These are phyloP conservation scores for Lentithecium fluviatile DNA, from an alignment of 495 filamentous ascomycete genomes.

Conservation along the genomic window DNA sequence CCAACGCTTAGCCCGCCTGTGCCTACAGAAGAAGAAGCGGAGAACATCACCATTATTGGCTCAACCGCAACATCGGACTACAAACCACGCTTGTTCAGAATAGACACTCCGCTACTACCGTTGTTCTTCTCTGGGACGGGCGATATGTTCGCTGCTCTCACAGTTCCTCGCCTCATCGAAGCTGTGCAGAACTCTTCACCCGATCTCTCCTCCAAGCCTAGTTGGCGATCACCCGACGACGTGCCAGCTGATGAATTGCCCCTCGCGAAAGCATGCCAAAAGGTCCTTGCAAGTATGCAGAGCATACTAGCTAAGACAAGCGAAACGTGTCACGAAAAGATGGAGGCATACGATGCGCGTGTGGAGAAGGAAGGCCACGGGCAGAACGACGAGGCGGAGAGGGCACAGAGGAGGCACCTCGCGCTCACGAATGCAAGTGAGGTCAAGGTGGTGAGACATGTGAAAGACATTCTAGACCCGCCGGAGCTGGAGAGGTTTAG, in stretches of 20 bases:
- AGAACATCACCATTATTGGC: slow-evolving; percentile 71
- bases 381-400: slow-evolving; percentile 47
- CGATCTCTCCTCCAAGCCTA: slow-evolving; percentile 14
- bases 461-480: slow-evolving; percentile 61
- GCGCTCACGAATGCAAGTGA: slow-evolving; percentile 74
- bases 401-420: slow-evolving; percentile 63
- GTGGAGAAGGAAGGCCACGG: slow-evolving; percentile 37
- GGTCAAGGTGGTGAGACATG: slow-evolving; percentile 72
- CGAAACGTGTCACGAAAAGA: slow-evolving; percentile 60
- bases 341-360: slow-evolving; percentile 41
- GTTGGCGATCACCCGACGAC: slow-evolving; percentile 55
- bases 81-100: slow-evolving; percentile 72
- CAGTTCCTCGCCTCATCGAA: slow-evolving; percentile 84
- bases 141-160: slow-evolving; percentile 96
- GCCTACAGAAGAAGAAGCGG: slow-evolving; percentile 11
- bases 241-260: slow-evolving; percentile 65
- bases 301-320: slow-evolving; percentile 75
- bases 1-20: slow-evolving; percentile 1
- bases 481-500: slow-evolving; percentile 54
- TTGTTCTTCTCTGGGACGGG: slow-evolving; percentile 94
- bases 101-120: slow-evolving; percentile 81
- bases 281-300: slow-evolving; percentile 93
- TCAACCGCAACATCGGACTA: slow-evolving; percentile 63
- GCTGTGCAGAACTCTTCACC: slow-evolving; percentile 52
- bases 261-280: slow-evolving; percentile 76